These are phyloP conservation scores for Boletus edulis DNA, from an alignment of 768 basidiomycete species.

Conservation along the genomic window DNA sequence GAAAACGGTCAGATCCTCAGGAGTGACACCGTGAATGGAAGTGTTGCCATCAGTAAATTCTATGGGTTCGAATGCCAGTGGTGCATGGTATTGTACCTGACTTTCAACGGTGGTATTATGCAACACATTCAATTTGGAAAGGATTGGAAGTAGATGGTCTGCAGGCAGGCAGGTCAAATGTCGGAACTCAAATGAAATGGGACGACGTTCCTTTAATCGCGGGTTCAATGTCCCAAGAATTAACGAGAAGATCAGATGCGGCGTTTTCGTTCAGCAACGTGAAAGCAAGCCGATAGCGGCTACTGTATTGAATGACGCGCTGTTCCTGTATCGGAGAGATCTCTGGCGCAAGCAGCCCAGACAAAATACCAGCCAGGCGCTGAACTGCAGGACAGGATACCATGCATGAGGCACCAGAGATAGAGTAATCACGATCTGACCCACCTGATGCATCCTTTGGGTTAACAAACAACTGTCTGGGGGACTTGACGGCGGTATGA, in stretches of 20 bases:
- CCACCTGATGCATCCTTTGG: slow-evolving; percentile 29
- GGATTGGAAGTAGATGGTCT: slow-evolving; percentile 72
- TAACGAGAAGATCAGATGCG: slow-evolving; percentile 53
- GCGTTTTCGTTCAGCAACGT: slow-evolving; percentile 91
- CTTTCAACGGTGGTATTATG: slow-evolving; percentile 95
- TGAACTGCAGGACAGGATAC: slow-evolving; percentile 27
- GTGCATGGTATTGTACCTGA: slow-evolving; percentile 90
- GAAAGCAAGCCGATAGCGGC: slow-evolving; percentile 85
- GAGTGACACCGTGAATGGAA: slow-evolving; percentile 55
- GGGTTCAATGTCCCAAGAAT: slow-evolving; percentile 70
- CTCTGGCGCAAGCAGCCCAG: slow-evolving; percentile 40
- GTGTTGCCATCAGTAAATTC: slow-evolving; percentile 32
- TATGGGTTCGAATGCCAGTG: slow-evolving; percentile 74
- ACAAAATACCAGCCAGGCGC: slow-evolving; percentile 39
- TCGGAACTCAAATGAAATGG: slow-evolving; percentile 13
- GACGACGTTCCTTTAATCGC: slow-evolving; percentile 59
- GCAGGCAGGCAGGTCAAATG: slow-evolving; percentile 11
- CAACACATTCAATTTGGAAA: slow-evolving; percentile 56
- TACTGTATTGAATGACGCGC: slow-evolving; percentile 70
- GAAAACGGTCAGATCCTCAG: slow-evolving; percentile 88
- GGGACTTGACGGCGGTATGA: slow-evolving; percentile 19
- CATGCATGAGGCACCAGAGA: slow-evolving; percentile 10
- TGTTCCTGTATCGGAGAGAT: slow-evolving; percentile 50
- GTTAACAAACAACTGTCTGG: slow-evolving; percentile 20
- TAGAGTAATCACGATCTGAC: slow-evolving; percentile 6